Percentiles rank a stretch among this genome's conserved stretches.
phyloP scores from a whole-genome alignment of 1,284 basidiomycete genomes.

The Cryptococcus sp. region DNA sequence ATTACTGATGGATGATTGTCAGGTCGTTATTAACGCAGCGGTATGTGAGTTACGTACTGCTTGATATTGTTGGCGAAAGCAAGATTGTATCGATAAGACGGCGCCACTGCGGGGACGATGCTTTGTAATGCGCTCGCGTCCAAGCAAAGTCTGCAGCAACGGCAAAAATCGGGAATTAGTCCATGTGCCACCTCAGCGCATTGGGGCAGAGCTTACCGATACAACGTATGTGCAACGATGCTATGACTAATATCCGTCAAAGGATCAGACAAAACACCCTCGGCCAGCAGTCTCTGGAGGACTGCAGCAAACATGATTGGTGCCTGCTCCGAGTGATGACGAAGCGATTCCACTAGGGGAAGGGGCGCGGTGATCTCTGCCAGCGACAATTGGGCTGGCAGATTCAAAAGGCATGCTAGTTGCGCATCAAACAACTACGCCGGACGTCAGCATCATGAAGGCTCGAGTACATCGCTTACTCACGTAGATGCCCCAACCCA shows the following conservation, averaged over 20 bases:
- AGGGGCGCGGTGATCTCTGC: no score
- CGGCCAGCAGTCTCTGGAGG: conserved; percentile 18
- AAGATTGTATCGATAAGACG: conserved; percentile 12
- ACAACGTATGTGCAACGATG: no score
- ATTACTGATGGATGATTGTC: no score
- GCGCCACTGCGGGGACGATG: conserved; percentile 1
- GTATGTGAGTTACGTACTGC: conserved; percentile 11
- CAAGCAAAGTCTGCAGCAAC: conserved; percentile 19
- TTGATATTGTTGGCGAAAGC: conserved; percentile 11
- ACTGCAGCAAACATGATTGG: conserved; percentile 12
- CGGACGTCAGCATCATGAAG: no score
- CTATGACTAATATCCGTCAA: conserved; percentile 22
- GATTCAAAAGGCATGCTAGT: no score
- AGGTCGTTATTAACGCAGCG: not conserved
- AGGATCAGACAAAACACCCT: conserved; percentile 10
- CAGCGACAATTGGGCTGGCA: no score
- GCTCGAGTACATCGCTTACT: not conserved
- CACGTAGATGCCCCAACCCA: conserved; percentile 33
- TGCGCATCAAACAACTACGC: no score
- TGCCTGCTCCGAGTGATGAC: no score
- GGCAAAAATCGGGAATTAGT: not conserved
- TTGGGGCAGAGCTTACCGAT: no score
- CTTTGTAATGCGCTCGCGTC: conserved; percentile 4
- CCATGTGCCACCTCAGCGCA: no score
- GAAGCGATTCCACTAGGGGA: no score